Evolutionary conservation across 352 stramenopile genomes (phyloP).

Genomic region (Phytophthora chlamydospora): DNA sequence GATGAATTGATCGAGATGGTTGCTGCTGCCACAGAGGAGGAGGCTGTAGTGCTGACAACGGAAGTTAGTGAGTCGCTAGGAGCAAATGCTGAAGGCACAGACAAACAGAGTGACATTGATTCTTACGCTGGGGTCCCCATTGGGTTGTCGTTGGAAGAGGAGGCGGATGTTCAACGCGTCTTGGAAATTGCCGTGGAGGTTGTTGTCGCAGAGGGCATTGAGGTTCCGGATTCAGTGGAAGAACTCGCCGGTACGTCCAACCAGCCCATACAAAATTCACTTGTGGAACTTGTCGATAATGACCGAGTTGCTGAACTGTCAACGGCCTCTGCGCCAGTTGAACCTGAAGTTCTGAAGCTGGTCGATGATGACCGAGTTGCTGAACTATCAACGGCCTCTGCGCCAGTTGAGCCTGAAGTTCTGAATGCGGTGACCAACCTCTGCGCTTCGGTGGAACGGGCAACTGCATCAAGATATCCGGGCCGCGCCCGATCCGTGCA

Average conservation of each 20-base stretch:
- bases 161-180: slow-evolving; percentile 1
- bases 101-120: slow-evolving; percentile 24
- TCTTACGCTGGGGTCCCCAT: slow-evolving; percentile 7
- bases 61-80: slow-evolving; percentile 18
- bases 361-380: not conserved
- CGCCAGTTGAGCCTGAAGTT: not conserved
- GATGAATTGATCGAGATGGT: not conserved
- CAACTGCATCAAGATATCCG: not conserved
- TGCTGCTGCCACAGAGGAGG: not conserved
- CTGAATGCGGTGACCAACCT: slow-evolving; percentile 10
- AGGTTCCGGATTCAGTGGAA: not conserved
- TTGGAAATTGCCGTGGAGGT: slow-evolving; percentile 13
- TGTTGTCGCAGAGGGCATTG: not conserved
- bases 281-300: slow-evolving; percentile 6
- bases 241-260: too few species aligned
- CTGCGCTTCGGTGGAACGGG: slow-evolving; percentile 11
- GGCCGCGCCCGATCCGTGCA: slow-evolving; percentile 20
- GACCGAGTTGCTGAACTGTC: not conserved
- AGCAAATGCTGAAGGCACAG: slow-evolving; percentile 9
- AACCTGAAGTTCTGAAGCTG: slow-evolving; percentile 1
- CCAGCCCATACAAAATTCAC: too few species aligned
- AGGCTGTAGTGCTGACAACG: not conserved
- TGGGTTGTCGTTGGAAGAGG: slow-evolving; percentile 1
- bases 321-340: not conserved
- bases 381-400: not conserved